A percentile compares a stretch with the other conserved stretches of the same genome.
phyloP scores from a whole-genome alignment of 179 eudicot genomes.

The Spinacia oleracea region DNA sequence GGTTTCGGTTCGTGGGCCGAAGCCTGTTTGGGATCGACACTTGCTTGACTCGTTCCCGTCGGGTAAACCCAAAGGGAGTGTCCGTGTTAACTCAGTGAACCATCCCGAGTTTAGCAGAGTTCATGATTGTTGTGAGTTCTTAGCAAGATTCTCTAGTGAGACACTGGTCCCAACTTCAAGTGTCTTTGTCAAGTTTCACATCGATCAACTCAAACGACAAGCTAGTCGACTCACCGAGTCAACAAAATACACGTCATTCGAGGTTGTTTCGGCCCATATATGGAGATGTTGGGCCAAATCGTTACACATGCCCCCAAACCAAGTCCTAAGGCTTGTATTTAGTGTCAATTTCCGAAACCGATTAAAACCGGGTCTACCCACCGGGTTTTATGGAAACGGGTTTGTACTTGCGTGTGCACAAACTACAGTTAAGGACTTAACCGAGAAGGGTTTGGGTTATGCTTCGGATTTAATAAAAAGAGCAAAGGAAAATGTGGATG shows the following conservation, averaged over 20 bases:
- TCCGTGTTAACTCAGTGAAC: conserved; percentile 11
- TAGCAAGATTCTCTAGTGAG: conserved; percentile 37
- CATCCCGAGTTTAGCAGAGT: conserved; percentile 68
- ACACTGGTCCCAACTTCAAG: conserved; percentile 53
- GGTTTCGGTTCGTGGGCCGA: conserved; percentile 30
- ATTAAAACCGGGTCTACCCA: conserved; percentile 55
- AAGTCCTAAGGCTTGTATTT: conserved; percentile 53
- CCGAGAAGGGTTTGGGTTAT: conserved; percentile 48
- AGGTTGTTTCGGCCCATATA: conserved; percentile 66
- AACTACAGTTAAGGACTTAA: conserved; percentile 44
- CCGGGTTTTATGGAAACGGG: conserved; percentile 72
- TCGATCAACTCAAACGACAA: conserved; percentile 42
- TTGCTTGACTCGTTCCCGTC: conserved; percentile 32
- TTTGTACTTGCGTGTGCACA: conserved; percentile 68
- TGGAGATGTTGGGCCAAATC: conserved; percentile 81
- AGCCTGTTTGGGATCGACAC: conserved; percentile 67
- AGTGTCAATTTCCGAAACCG: conserved; percentile 59
- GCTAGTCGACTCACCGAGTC: conserved; percentile 35
- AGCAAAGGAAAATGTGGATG: conserved; percentile 64
- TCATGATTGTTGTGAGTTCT: conserved; percentile 48
- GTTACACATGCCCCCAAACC: conserved; percentile 51
- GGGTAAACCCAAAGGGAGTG: not conserved
- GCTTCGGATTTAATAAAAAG: conserved; percentile 40
- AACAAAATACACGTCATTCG: conserved; percentile 51
- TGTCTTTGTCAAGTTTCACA: conserved; percentile 31